Evolutionary conservation across 2,329 filamentous ascomycete genomes (phyloP).

Genomic region (Aspergillus tanneri): DNA sequence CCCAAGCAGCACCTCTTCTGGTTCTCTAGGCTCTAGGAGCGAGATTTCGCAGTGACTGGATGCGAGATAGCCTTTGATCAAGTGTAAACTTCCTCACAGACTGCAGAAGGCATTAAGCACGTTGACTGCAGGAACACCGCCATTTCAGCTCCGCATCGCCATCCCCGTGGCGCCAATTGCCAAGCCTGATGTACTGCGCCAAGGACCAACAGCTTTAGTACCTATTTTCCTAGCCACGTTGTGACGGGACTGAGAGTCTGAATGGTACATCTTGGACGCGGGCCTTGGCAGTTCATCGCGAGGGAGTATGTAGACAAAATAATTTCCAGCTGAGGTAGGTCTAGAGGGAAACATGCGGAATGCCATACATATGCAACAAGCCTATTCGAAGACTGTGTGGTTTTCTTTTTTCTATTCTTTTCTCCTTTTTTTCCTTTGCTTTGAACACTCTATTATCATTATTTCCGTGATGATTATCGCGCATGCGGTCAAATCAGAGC

Average conservation of each 20-base stretch:
- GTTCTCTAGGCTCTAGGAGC: neutral
- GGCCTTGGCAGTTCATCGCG: conserved; percentile 13
- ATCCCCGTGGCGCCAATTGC: conserved; percentile 16
- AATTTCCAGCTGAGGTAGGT: conserved; percentile 5
- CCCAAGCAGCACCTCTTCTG: too few species aligned
- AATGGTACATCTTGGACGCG: conserved; percentile 12
- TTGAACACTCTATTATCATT: neutral
- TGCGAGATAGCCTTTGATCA: conserved; percentile 12
- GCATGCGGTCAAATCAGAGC: neutral
- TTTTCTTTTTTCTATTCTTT: neutral
- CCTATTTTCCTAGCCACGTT: conserved; percentile 24
- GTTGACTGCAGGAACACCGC: conserved; percentile 26
- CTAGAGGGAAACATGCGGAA: neutral
- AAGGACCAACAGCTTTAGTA: conserved; percentile 18
- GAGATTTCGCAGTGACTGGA: neutral
- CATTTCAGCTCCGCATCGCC: conserved; percentile 15
- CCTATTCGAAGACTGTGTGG: neutral
- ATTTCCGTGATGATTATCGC: too few species aligned
- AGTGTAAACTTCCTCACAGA: neutral
- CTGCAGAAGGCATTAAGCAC: conserved; percentile 9
- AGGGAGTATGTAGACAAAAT: conserved; percentile 1
- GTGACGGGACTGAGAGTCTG: conserved; percentile 14
- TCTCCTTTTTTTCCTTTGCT: neutral
- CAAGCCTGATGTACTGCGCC: conserved; percentile 21
- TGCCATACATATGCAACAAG: neutral